These are phyloP conservation scores for Fraxinus anomala DNA, from an alignment of 257 asterid species.

Conservation along the genomic window DNA sequence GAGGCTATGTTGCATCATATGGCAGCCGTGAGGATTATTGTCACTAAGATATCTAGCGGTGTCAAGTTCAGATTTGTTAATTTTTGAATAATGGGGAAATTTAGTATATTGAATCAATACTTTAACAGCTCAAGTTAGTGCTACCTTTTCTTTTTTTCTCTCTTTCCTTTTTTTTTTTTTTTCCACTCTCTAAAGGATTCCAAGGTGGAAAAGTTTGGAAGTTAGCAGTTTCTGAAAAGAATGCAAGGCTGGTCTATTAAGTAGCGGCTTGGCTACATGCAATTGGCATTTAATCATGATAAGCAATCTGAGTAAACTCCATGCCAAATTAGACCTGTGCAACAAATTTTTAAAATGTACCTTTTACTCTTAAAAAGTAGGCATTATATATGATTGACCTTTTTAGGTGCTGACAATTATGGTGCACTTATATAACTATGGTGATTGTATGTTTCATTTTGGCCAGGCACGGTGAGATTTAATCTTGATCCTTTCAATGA, in stretches of 20 bases:
- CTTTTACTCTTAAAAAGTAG: neutral
- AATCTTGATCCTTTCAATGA: constrained; percentile 95
- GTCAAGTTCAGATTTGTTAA: neutral
- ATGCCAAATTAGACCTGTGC: neutral
- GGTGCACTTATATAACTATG: neutral
- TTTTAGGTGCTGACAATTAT: neutral
- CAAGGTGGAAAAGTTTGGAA: neutral
- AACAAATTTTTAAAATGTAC: neutral
- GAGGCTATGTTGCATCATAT: neutral
- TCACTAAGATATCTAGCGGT: neutral
- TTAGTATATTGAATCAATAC: neutral
- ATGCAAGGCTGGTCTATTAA: neutral
- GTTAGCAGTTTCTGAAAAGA: neutral
- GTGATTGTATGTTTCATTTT: constrained; percentile 19
- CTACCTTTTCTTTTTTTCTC: neutral
- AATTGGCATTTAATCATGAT: neutral
- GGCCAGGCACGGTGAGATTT: constrained; percentile 80
- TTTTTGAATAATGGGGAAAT: neutral
- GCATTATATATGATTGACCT: neutral
- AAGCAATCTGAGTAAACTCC: neutral
- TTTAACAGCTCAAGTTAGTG: neutral
- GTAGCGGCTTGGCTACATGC: neutral
- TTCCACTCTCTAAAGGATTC: neutral
- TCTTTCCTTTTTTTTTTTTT: neutral
- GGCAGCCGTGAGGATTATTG: neutral